Conservation (phyloP, 2,329 filamentous ascomycete species). For the Atkinsonella texensis region DNA sequence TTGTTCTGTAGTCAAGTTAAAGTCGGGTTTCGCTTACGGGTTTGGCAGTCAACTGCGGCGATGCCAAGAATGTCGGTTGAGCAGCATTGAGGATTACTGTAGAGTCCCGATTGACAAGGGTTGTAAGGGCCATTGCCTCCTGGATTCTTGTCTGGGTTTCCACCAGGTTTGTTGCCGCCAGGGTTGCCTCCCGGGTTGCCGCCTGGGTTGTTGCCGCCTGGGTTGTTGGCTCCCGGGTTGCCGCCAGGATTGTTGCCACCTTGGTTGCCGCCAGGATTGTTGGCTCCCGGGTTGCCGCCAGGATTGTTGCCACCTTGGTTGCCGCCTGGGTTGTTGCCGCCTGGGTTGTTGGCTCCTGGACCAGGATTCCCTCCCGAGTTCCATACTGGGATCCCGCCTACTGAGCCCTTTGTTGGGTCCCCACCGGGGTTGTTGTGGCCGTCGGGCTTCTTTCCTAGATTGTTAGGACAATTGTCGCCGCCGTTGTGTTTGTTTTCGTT, state of each 20-base stretch:
- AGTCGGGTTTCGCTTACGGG: too few relatives aligned
- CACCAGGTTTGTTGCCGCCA: background rate
- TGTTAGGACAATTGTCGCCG: background rate
- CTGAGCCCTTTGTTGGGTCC: too few relatives aligned
- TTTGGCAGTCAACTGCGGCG: too few relatives aligned
- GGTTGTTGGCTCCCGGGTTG: background rate
- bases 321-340: background rate
- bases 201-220: background rate
- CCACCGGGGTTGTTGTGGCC: background rate
- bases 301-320: background rate
- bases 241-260: background rate
- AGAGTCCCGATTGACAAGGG: too few relatives aligned
- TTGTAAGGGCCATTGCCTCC: too few relatives aligned
- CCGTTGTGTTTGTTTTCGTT: background rate
- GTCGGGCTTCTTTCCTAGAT: background rate
- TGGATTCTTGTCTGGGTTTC: constrained; percentile 1
- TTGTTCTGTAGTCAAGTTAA: too few relatives aligned
- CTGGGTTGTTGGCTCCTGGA: background rate
- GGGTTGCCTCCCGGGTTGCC: too few relatives aligned
- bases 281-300: background rate
- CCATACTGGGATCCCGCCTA: background rate
- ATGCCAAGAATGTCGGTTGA: too few relatives aligned
- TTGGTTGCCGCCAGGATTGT: background rate
- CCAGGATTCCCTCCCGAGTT: background rate
- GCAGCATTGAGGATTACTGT: too few relatives aligned